These are phyloP conservation scores for Corymbia maculata DNA, from an alignment of 345 rosid species.

Conservation along the genomic window DNA sequence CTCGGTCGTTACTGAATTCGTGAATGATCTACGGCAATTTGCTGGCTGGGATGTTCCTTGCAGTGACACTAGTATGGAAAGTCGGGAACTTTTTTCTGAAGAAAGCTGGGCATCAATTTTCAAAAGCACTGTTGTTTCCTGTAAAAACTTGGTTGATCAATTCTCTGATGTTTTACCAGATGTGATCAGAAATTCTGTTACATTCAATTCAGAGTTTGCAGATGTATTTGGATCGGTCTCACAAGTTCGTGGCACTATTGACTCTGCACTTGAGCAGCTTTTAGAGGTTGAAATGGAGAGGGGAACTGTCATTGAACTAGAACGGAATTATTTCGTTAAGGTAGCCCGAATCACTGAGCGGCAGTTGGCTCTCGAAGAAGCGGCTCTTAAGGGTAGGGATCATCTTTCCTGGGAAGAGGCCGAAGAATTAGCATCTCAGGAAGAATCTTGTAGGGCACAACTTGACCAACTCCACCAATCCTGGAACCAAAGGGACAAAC, in stretches of 20 bases:
- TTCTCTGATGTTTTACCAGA: constrained; percentile 69
- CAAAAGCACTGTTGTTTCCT: constrained; percentile 41
- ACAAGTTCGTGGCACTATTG: constrained; percentile 70
- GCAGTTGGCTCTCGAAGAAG: constrained; percentile 80
- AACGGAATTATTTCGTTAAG: constrained; percentile 69
- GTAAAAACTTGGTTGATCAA: constrained; percentile 47
- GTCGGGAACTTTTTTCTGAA: constrained; percentile 21
- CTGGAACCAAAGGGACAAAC: constrained; percentile 48
- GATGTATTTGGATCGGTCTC: constrained; percentile 79
- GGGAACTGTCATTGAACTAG: constrained; percentile 68
- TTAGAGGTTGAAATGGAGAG: constrained; percentile 70
- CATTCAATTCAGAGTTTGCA: constrained; percentile 63
- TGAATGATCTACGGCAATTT: constrained; percentile 40
- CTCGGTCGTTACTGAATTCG: constrained; percentile 41
- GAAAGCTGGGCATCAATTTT: constrained; percentile 54
- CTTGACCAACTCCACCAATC: constrained; percentile 75
- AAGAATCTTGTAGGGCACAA: constrained; percentile 87
- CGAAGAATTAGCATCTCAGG: constrained; percentile 92
- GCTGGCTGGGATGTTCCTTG: constrained; percentile 26
- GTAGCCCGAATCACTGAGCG: constrained; percentile 80
- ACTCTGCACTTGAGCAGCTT: constrained; percentile 68
- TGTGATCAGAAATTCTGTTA: constrained; percentile 54
- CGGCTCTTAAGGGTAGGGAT: constrained; percentile 77
- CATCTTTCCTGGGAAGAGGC: constrained; percentile 97
- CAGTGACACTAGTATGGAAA: constrained; percentile 12